These are phyloP conservation scores for Galeopsis tetrahit DNA, from an alignment of 257 asterid species.

Conservation along the genomic window DNA sequence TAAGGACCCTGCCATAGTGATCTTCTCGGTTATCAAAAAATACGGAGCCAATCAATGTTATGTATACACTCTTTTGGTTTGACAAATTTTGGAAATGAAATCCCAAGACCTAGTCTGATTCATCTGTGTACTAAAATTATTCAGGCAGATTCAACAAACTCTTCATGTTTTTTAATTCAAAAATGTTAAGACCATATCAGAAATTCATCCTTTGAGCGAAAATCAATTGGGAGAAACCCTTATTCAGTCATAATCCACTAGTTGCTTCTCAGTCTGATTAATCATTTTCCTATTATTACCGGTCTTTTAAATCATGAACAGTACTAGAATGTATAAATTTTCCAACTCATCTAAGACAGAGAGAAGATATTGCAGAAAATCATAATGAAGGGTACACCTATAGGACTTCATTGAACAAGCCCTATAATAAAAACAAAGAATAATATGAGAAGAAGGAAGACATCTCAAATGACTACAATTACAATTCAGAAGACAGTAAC, in stretches of 20 bases:
- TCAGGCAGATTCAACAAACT: not conserved
- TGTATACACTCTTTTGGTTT: constrained; percentile 1
- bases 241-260: no score
- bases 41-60: not conserved
- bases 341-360: not conserved
- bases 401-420: constrained; percentile 83
- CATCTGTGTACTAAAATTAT: constrained; percentile 11
- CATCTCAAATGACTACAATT: constrained; percentile 1
- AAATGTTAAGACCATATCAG: constrained; percentile 10
- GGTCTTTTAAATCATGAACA: constrained; percentile 9
- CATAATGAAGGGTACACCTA: no score
- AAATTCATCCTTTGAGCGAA: not conserved
- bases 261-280: no score
- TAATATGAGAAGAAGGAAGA: not conserved
- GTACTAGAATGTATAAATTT: constrained; percentile 1
- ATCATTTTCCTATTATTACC: not conserved
- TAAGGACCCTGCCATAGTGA: no score
- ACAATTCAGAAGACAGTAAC: no score
- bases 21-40: not conserved
- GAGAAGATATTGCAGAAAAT: no score
- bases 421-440: constrained; percentile 47
- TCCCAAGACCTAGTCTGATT: constrained; percentile 13
- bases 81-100: not conserved
- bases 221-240: no score
- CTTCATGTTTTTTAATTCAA: constrained; percentile 1